Evolutionary conservation across 2,329 filamentous ascomycete species (phyloP).

Genomic region (Aspergillus caelatus): DNA sequence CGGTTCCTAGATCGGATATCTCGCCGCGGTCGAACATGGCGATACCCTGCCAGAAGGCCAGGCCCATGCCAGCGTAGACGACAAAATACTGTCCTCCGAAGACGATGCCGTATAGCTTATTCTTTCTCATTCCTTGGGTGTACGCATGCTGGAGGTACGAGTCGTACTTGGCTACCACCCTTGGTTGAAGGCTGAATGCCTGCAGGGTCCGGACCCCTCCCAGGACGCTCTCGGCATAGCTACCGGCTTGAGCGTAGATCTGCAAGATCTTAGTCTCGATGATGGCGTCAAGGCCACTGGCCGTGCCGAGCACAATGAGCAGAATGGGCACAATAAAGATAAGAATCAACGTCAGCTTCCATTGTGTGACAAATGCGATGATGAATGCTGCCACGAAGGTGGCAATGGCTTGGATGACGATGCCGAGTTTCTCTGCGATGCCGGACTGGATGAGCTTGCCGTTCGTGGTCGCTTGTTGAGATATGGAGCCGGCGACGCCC

Average conservation of each 20-base stretch:
- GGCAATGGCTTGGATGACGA: constrained; percentile 21
- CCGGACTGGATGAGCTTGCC: constrained; percentile 25
- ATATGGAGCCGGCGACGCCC: constrained; percentile 28
- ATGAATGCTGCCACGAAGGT: constrained; percentile 27
- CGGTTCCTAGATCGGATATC: constrained; percentile 25
- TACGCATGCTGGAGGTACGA: constrained; percentile 20
- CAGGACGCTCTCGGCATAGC: constrained; percentile 24
- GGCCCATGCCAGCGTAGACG: constrained; percentile 38
- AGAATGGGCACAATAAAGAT: constrained; percentile 23
- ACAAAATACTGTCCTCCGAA: constrained; percentile 21
- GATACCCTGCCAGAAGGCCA: constrained; percentile 52
- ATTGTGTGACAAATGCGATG: constrained; percentile 25
- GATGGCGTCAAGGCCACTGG: constrained; percentile 22
- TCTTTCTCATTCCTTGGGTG: constrained; percentile 20
- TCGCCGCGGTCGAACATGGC: constrained; percentile 33
- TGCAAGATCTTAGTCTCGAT: constrained; percentile 24
- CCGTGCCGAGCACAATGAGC: constrained; percentile 10
- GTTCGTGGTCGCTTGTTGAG: constrained; percentile 33
- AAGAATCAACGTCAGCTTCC: constrained; percentile 28
- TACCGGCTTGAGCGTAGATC: constrained; percentile 21
- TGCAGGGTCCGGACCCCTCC: constrained; percentile 18
- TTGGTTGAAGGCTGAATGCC: constrained; percentile 24
- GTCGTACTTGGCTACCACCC: constrained; percentile 23
- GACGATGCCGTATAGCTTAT: constrained; percentile 20
- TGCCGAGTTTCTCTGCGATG: constrained; percentile 26